These are phyloP conservation scores for Ophiostoma quercus DNA, from an alignment of 2,329 filamentous ascomycete genomes.

Conservation along the genomic window DNA sequence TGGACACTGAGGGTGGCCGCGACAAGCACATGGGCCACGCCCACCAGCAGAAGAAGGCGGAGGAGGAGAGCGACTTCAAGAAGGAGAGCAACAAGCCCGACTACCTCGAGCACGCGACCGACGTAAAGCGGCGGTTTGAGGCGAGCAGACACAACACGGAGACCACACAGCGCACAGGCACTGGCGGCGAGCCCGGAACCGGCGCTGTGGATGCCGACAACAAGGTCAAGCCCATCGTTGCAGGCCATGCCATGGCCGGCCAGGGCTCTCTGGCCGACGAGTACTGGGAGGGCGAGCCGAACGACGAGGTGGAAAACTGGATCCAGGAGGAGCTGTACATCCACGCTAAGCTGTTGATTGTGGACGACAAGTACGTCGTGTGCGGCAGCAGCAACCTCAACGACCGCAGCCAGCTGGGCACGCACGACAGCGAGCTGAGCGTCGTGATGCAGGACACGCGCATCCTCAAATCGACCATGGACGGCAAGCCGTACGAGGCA, in stretches of 20 bases:
- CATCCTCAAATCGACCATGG: constrained; percentile 66
- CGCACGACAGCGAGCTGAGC: constrained; percentile 85
- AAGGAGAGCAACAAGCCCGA: constrained; percentile 33
- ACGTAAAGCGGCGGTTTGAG: constrained; percentile 52
- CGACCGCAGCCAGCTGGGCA: constrained; percentile 79
- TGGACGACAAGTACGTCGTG: constrained; percentile 78
- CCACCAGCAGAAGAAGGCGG: constrained; percentile 33
- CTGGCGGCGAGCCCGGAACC: neutral
- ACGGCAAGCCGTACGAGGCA: constrained; percentile 68
- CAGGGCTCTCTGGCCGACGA: constrained; percentile 59
- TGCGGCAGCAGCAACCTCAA: constrained; percentile 89
- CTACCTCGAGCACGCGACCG: constrained; percentile 39
- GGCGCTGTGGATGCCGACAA: constrained; percentile 1
- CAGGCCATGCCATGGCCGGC: constrained; percentile 75
- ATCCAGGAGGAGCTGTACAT: constrained; percentile 96
- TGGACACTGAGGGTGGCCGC: constrained; percentile 42
- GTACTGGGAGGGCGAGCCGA: constrained; percentile 66
- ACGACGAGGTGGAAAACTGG: constrained; percentile 79
- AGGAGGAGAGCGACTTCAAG: constrained; percentile 35
- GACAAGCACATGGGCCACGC: constrained; percentile 47
- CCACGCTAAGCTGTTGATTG: constrained; percentile 84
- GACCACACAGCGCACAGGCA: neutral
- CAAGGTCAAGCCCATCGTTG: constrained; percentile 47
- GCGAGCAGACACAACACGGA: constrained; percentile 27
- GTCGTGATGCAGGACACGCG: constrained; percentile 84